phyloP scores from a whole-genome alignment of 2,329 filamentous ascomycete species.

The Scolecobasidium constrictum region DNA sequence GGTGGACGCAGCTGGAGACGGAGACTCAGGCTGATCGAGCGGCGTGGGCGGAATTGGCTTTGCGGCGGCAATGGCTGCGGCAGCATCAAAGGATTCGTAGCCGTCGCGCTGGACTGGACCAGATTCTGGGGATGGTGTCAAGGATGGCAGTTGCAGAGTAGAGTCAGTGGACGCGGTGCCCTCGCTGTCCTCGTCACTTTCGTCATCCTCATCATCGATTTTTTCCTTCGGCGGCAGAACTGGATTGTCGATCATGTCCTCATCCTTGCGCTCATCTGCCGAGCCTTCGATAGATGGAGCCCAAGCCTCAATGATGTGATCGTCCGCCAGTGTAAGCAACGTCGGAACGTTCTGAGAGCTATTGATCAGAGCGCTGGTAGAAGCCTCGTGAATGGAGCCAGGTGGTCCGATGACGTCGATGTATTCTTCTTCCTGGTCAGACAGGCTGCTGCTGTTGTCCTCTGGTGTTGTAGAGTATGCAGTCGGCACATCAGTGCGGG shows the following conservation, averaged over 20 bases:
- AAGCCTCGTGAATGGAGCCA: constrained; percentile 19
- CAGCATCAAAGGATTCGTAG: not conserved
- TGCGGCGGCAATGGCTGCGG: not conserved
- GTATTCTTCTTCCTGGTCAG: not conserved
- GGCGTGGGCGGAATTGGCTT: constrained; percentile 11
- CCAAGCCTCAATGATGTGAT: constrained; percentile 4
- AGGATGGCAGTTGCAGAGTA: constrained; percentile 17
- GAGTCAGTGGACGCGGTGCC: constrained; percentile 18
- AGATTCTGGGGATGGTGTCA: constrained; percentile 15
- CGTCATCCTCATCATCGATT: constrained; percentile 26
- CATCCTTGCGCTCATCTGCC: not conserved
- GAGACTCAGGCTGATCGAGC: constrained; percentile 9
- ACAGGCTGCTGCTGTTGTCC: not conserved
- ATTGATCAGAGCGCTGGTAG: constrained; percentile 30
- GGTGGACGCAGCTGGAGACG: constrained; percentile 11
- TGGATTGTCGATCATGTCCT: constrained; percentile 6
- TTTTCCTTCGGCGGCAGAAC: constrained; percentile 18
- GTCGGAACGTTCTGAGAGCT: constrained; percentile 30
- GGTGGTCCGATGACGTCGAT: not conserved
- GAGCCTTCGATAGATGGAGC: constrained; percentile 3
- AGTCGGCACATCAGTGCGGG: not conserved
- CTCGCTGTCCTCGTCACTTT: constrained; percentile 10
- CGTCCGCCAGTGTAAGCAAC: constrained; percentile 14
- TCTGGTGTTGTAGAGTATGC: not conserved
- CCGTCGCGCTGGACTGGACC: not conserved